Conservation (phyloP, 2,329 filamentous ascomycete species). For the Lachnellula cervina region DNA sequence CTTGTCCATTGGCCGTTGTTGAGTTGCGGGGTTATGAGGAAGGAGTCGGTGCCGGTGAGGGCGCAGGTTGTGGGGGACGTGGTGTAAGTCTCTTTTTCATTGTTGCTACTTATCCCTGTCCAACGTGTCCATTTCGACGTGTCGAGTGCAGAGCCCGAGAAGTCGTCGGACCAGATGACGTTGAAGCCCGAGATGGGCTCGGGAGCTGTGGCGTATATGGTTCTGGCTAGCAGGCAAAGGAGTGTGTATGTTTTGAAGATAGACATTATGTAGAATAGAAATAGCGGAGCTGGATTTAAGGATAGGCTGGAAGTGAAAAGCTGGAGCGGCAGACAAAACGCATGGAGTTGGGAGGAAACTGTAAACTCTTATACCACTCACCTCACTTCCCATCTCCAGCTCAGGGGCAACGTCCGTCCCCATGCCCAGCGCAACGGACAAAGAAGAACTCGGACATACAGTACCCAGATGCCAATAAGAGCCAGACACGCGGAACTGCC, state of each 20-base stretch:
- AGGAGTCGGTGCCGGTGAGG: conserved; percentile 8
- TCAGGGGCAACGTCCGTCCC: not conserved
- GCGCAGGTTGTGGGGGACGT: conserved; percentile 13
- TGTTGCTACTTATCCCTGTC: conserved; percentile 16
- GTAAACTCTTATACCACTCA: not conserved
- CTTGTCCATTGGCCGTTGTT: conserved; percentile 19
- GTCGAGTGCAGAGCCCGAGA: conserved; percentile 10
- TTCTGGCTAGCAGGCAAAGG: not conserved
- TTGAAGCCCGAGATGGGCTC: conserved; percentile 12
- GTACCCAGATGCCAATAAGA: not conserved
- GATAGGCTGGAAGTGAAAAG: not conserved
- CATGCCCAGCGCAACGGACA: not conserved
- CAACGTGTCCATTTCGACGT: conserved; percentile 15
- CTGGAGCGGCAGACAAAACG: not conserved
- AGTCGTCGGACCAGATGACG: conserved; percentile 20
- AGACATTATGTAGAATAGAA: not conserved
- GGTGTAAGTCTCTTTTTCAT: conserved; percentile 20
- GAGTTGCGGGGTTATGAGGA: conserved; percentile 18
- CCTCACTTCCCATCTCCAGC: not conserved
- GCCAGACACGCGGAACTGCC: not conserved
- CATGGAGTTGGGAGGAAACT: not conserved
- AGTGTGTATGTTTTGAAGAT: not conserved
- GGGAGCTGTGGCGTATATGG: not conserved
- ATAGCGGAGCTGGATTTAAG: not conserved
- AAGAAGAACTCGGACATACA: not conserved